These are phyloP conservation scores for Globisporangium barbulae DNA, from an alignment of 352 stramenopile genomes.

Conservation along the genomic window DNA sequence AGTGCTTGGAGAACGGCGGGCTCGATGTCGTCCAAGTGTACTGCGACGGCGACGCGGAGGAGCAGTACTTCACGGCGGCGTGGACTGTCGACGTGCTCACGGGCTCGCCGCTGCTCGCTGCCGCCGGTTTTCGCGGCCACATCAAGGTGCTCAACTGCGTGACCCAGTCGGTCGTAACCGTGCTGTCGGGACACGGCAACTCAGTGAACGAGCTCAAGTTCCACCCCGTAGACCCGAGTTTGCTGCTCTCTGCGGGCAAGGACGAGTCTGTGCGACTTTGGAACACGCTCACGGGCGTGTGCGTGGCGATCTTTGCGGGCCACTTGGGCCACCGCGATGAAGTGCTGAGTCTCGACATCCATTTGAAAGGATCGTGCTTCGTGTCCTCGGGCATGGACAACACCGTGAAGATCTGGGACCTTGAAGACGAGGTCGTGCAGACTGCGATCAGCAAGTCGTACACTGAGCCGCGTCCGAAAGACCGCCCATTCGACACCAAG, in stretches of 20 bases:
- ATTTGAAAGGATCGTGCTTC: conserved; percentile 88
- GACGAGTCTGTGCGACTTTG: conserved; percentile 92
- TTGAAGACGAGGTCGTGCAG: conserved; percentile 70
- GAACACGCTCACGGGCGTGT: conserved; percentile 87
- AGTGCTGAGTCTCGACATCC: conserved; percentile 88
- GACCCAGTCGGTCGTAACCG: conserved; percentile 71
- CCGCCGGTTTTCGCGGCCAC: conserved; percentile 63
- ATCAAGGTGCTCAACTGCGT: conserved; percentile 86
- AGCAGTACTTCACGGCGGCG: conserved; percentile 74
- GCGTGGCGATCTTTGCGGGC: conserved; percentile 91
- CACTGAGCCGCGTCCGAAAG: conserved; percentile 51
- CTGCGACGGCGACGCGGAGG: conserved; percentile 69
- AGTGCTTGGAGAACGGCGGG: conserved; percentile 67
- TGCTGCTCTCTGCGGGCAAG: conserved; percentile 90
- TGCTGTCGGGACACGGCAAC: conserved; percentile 89
- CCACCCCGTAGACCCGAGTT: conserved; percentile 84
- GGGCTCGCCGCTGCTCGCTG: conserved; percentile 65
- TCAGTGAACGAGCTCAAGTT: conserved; percentile 92
- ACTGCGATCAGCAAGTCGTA: conserved; percentile 78
- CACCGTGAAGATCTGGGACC: conserved; percentile 93
- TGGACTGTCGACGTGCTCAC: conserved; percentile 78
- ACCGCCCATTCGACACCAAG: conserved; percentile 76
- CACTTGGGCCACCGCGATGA: conserved; percentile 89
- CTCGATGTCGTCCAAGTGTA: conserved; percentile 82
- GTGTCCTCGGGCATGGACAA: conserved; percentile 92